Evolutionary conservation across 2,329 filamentous ascomycete species (phyloP).

Genomic region (Microdochium paspali): DNA sequence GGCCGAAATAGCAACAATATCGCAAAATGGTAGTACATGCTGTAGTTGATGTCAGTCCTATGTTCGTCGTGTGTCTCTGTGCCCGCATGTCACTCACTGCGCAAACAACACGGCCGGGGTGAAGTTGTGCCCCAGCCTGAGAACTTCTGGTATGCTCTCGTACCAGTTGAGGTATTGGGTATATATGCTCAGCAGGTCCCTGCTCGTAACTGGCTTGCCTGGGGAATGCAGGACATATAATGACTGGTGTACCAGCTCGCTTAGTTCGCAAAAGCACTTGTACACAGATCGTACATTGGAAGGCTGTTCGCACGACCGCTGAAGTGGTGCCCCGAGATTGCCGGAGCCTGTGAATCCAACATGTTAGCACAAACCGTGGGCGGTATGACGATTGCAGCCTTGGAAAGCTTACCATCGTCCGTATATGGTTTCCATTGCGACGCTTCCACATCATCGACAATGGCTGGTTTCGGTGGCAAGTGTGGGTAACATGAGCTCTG

Average conservation of each 20-base stretch:
- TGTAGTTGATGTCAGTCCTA: too few species aligned
- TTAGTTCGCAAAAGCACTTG: constrained; percentile 62
- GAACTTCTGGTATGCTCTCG: constrained; percentile 51
- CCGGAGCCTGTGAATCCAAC: constrained; percentile 3
- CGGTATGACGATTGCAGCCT: neutral
- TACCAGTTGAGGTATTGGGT: constrained; percentile 66
- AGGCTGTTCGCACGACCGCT: constrained; percentile 48
- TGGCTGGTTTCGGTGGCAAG: constrained; percentile 49
- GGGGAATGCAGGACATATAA: constrained; percentile 66
- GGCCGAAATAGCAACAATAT: constrained; percentile 68
- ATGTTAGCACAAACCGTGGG: neutral
- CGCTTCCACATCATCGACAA: constrained; percentile 50
- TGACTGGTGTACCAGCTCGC: constrained; percentile 64
- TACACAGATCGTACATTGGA: constrained; percentile 61
- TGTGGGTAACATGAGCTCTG: constrained; percentile 48
- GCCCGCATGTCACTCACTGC: too few species aligned
- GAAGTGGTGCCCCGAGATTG: constrained; percentile 36
- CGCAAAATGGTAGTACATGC: constrained; percentile 61
- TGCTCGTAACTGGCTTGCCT: constrained; percentile 52
- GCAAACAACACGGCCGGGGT: constrained; percentile 65
- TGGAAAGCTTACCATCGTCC: constrained; percentile 36
- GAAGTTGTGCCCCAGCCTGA: constrained; percentile 58
- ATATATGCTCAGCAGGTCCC: constrained; percentile 54
- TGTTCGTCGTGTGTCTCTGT: too few species aligned
- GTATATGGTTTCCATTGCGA: constrained; percentile 51